Base-by-base conservation (phyloP, 495 filamentous ascomycete species). In the Hypoxylon fuscum region DNA sequence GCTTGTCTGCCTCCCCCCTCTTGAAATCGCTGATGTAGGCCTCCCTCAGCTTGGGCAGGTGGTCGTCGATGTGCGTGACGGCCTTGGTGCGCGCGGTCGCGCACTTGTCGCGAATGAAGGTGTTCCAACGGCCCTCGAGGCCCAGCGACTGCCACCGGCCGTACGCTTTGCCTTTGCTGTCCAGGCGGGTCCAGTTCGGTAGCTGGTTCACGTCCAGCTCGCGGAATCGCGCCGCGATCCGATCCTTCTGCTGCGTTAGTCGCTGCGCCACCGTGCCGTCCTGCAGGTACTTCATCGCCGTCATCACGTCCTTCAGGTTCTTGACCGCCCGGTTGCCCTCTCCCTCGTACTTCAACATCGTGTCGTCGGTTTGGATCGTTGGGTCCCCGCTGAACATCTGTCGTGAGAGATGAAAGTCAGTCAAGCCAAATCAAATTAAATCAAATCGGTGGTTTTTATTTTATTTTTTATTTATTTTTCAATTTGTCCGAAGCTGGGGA, bases 261-360 rank as follows among this genome's bases (percentile, higher is more conserved):
- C 45, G 45, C 18, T 14, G 25, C 21, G 20, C 45, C 7, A 48
- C 21, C 6, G 45, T 48, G 18, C 20, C 18, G 45, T 48, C 45
- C 21, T 48, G 45, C 22, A 48, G 22, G 45, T 48, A 48, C 18
- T 48, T 48, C 45, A 48, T 48, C 20, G 45, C 45, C 21, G 45
- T 48, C 45, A 48, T 48, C 6, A 48, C 45, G 23, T 48, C 45
- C 22, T 48, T 48, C 6, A 48, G 45, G 22, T 48, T 48, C 22
- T 48, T 48, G 2, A 48, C 45, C 21, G 45, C 45, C 32, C 45
- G 45, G 45, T 48, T 29, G 22, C 45, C 45, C 7, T 48, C 45
- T 7, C 9, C 9, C 17, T 48, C 45, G 12, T 48, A 48, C 14
- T 48, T 23, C 20, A 20, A 10, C 22, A 48, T 48, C 9, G 45